These are phyloP conservation scores for Chaetomidium leptoderma DNA, from an alignment of 495 filamentous ascomycete species.

Conservation along the genomic window DNA sequence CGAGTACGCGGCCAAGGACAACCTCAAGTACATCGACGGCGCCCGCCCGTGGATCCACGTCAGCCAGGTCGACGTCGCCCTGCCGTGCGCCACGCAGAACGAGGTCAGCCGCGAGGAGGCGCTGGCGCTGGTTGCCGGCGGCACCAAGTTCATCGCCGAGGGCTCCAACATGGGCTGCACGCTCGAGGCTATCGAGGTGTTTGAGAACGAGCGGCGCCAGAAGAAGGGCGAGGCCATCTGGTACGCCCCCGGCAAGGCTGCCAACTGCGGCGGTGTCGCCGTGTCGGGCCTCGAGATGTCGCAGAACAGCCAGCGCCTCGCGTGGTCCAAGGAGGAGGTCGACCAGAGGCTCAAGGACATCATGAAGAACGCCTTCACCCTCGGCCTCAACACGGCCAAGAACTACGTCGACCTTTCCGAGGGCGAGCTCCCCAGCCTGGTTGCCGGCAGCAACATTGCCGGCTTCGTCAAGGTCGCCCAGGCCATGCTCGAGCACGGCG, in stretches of 20 bases:
- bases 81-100: conserved; percentile 95
- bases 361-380: conserved; percentile 91
- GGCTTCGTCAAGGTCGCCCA: conserved; percentile 94
- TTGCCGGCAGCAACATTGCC: conserved; percentile 93
- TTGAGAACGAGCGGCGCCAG: conserved; percentile 73
- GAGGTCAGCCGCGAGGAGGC: conserved; percentile 91
- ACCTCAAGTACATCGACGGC: conserved; percentile 84
- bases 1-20: conserved; percentile 49
- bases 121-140: conserved; percentile 67
- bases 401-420: conserved; percentile 73
- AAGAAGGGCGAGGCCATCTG: conserved; percentile 72
- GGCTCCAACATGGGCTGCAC: conserved; percentile 99
- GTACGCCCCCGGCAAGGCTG: conserved; percentile 93
- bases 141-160: conserved; percentile 86
- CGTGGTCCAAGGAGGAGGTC: conserved; percentile 85
- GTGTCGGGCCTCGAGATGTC: conserved; percentile 99
- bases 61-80: conserved; percentile 81
- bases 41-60: conserved; percentile 89
- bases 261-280: conserved; percentile 96
- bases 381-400: conserved; percentile 84
- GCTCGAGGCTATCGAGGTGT: conserved; percentile 88
- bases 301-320: conserved; percentile 83
- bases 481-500: conserved; percentile 94
- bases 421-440: conserved; percentile 82
- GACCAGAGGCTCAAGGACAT: conserved; percentile 88